phyloP scores from a whole-genome alignment of 306 rosid genomes.

The Mimosa pudica region DNA sequence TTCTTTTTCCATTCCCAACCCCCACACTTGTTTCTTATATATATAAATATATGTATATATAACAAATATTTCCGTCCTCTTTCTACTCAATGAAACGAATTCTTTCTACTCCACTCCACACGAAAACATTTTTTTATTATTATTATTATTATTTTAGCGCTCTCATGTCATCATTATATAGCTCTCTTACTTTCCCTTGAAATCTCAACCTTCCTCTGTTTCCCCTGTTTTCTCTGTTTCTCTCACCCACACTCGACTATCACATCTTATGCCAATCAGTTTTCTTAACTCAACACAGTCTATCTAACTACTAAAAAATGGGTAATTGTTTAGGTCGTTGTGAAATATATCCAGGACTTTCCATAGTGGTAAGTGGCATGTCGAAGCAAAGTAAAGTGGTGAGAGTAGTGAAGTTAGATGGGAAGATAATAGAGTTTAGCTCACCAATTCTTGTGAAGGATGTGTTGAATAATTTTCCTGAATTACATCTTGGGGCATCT shows the following conservation, averaged over 20 bases:
- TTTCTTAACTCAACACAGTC: not conserved
- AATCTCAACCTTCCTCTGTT: conserved; percentile 31
- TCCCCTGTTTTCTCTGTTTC: conserved; percentile 31
- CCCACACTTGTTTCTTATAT: not conserved
- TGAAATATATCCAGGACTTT: conserved; percentile 32
- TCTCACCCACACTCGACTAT: not conserved
- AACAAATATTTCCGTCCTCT: conserved; percentile 16
- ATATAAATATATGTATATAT: not conserved
- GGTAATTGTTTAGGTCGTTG: conserved; percentile 55
- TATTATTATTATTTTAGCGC: not conserved
- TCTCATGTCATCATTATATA: conserved; percentile 31
- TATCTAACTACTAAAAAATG: conserved; percentile 41
- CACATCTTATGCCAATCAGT: not conserved
- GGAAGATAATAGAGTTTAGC: conserved; percentile 53
- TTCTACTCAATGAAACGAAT: conserved; percentile 37
- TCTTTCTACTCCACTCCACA: conserved; percentile 50
- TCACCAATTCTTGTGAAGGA: conserved; percentile 55
- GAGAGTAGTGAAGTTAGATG: conserved; percentile 58
- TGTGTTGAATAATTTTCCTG: conserved; percentile 45
- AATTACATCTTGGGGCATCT: conserved; percentile 42
- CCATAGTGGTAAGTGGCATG: not conserved
- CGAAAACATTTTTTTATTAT: conserved; percentile 25
- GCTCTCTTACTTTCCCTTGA: conserved; percentile 39
- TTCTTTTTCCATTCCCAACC: conserved; percentile 17
- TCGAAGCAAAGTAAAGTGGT: conserved; percentile 38